A percentile compares a stretch with the other conserved stretches of the same genome.
These are phyloP conservation scores for Geosmithia putterillii DNA, from an alignment of 2,329 filamentous ascomycete species.

Conservation along the genomic window DNA sequence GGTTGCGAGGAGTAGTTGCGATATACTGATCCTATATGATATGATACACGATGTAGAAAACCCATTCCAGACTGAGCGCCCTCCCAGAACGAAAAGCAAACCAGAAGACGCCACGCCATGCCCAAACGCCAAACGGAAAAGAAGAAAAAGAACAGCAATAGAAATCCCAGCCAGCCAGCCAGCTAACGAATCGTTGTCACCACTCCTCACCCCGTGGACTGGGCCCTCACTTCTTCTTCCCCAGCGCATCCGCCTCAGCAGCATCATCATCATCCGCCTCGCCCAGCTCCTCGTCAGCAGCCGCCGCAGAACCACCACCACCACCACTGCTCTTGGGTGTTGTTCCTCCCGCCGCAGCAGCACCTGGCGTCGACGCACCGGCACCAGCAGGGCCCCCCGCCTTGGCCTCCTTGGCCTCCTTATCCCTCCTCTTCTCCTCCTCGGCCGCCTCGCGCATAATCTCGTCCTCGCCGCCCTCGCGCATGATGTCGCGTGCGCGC, in stretches of 20 bases:
- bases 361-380: neutral
- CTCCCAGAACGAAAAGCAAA: no score
- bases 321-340: neutral
- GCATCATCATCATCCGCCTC: constrained; percentile 38
- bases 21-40: no score
- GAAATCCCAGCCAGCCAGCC: no score
- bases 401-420: constrained; percentile 9
- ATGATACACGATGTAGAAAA: no score
- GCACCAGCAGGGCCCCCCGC: neutral
- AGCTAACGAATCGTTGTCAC: no score
- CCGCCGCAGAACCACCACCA: neutral
- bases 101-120: no score
- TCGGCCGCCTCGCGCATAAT: constrained; percentile 40
- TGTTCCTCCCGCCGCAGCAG: neutral
- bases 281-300: constrained; percentile 34
- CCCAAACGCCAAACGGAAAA: no score
- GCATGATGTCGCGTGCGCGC: constrained; percentile 64
- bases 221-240: constrained; percentile 23
- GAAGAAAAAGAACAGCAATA: no score
- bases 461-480: constrained; percentile 52
- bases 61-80: no score
- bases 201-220: no score
- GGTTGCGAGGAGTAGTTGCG: no score
- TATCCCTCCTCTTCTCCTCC: constrained; percentile 25
- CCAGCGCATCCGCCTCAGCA: constrained; percentile 25